phyloP scores from a whole-genome alignment of 371 early-diverging fungal species.

The Rhizopus sp. region DNA sequence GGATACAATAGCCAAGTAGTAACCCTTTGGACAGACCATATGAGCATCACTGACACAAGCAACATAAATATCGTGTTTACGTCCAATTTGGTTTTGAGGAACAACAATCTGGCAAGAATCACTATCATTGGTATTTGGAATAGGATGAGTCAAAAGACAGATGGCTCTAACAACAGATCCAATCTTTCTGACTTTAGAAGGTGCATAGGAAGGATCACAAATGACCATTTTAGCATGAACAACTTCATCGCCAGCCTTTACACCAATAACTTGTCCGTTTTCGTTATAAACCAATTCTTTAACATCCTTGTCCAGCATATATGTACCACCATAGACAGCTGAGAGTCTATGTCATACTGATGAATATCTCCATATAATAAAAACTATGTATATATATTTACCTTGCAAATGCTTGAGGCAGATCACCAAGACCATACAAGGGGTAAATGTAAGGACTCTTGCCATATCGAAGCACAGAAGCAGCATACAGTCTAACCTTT shows the following conservation, averaged over 20 bases:
- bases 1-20: conserved; percentile 93
- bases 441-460: conserved; percentile 99
- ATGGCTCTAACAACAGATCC: conserved; percentile 94
- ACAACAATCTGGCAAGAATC: conserved; percentile 97
- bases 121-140: conserved; percentile 88
- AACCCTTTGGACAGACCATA: conserved; percentile 87
- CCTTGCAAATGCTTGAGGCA: conserved; percentile 99
- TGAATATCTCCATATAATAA: not conserved
- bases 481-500: conserved; percentile 91
- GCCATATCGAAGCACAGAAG: conserved; percentile 93
- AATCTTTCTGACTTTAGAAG: conserved; percentile 70
- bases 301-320: conserved; percentile 92
- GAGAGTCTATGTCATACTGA: conserved; percentile 57
- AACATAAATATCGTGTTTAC: conserved; percentile 95
- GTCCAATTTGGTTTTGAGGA: conserved; percentile 93
- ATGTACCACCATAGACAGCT: conserved; percentile 98
- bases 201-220: conserved; percentile 95
- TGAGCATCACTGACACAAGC: conserved; percentile 90
- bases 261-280: conserved; percentile 84
- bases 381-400: conserved; percentile 37
- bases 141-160: conserved; percentile 90
- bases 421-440: conserved; percentile 98
- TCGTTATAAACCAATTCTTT: conserved; percentile 84
- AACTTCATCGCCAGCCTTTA: conserved; percentile 83
- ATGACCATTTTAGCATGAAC: conserved; percentile 88